Evolutionary conservation across 306 rosid species (phyloP).

Genomic region (Delonix regia): DNA sequence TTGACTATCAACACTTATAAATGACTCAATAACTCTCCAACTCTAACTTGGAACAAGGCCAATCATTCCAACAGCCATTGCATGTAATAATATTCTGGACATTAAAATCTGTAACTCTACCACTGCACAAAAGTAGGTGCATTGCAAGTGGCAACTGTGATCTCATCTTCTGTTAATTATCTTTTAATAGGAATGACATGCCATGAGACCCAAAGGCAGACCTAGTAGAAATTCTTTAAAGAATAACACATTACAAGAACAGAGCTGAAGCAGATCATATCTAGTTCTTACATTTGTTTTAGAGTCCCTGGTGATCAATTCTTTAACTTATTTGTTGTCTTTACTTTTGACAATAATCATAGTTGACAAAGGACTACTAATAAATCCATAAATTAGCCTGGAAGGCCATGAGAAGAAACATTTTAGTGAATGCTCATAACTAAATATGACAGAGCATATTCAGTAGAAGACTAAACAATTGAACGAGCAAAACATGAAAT

Average conservation of each 20-base stretch:
- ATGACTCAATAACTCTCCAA: too few relatives aligned
- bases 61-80: too few relatives aligned
- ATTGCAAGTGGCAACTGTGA: conserved; percentile 17
- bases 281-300: conserved; percentile 9
- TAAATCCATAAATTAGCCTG: conserved; percentile 1
- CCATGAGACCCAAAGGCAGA: conserved; percentile 27
- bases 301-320: conserved; percentile 6
- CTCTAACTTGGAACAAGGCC: too few relatives aligned
- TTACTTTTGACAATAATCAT: neutral
- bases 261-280: conserved; percentile 18
- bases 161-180: neutral
- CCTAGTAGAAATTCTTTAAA: conserved; percentile 19
- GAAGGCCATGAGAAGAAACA: conserved; percentile 2
- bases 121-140: conserved; percentile 19
- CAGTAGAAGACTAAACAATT: conserved; percentile 9
- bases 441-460: conserved; percentile 15
- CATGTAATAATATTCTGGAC: neutral
- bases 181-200: conserved; percentile 15
- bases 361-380: neutral
- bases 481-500: conserved; percentile 7
- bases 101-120: neutral
- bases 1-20: too few relatives aligned
- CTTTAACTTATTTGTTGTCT: neutral
- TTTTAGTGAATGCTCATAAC: conserved; percentile 5
- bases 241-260: neutral